Evolutionary conservation across 2,329 filamentous ascomycete genomes (phyloP).

Genomic region (Neofusicoccum ribis): DNA sequence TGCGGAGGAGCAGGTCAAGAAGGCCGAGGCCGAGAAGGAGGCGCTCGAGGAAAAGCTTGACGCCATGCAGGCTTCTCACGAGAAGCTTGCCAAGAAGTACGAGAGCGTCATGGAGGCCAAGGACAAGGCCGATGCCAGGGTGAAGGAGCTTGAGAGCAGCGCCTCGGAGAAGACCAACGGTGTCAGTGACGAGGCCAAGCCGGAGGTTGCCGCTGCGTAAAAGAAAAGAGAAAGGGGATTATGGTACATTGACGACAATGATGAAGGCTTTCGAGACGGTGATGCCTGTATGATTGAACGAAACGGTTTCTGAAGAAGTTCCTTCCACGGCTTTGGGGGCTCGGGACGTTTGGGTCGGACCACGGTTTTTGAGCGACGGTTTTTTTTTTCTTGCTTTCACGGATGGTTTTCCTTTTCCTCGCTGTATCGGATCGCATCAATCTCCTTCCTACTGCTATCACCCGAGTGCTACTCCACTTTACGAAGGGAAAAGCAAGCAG

Average conservation of each 20-base stretch:
- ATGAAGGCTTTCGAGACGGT: neutral
- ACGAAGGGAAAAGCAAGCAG: neutral
- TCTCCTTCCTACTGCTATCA: neutral
- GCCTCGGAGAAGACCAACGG: conserved; percentile 12
- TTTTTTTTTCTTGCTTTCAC: neutral
- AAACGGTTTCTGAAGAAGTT: conserved; percentile 13
- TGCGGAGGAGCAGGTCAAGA: conserved; percentile 26
- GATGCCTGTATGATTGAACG: conserved; percentile 17
- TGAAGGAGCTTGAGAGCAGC: conserved; percentile 7
- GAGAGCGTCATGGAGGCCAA: conserved; percentile 26
- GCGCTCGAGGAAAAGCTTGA: conserved; percentile 19
- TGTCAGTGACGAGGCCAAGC: neutral
- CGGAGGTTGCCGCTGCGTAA: conserved; percentile 4
- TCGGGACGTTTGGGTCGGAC: conserved; percentile 9
- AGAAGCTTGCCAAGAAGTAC: conserved; percentile 27
- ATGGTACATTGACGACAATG: neutral
- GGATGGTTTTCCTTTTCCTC: neutral
- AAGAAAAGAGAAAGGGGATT: neutral
- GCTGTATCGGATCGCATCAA: neutral
- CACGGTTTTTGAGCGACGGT: neutral
- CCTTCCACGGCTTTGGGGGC: conserved; percentile 6
- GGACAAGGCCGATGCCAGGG: conserved; percentile 13
- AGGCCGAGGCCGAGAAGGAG: conserved; percentile 26
- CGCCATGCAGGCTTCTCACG: conserved; percentile 25
- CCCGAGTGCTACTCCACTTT: neutral